Evolutionary conservation across 192 early-diverging fungal genomes (phyloP).

Genomic region (Coemansia sp.): DNA sequence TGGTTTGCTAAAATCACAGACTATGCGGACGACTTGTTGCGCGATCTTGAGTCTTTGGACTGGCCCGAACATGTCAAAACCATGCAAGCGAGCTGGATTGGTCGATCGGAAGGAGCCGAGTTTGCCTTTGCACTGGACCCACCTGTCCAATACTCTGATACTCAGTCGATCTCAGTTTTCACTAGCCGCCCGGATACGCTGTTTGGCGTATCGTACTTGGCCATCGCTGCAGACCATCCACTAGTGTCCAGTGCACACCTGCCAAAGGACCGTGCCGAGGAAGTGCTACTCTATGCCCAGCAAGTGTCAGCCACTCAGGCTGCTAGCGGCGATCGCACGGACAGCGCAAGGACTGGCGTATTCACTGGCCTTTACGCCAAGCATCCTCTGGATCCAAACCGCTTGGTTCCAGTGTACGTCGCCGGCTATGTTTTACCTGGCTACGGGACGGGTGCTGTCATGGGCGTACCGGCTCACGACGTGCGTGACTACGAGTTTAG

Average conservation of each 20-base stretch:
- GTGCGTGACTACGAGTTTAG: slow-evolving; percentile 75
- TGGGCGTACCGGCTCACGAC: slow-evolving; percentile 88
- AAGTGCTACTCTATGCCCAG: slow-evolving; percentile 22
- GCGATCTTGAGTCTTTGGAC: slow-evolving; percentile 75
- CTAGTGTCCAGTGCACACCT: slow-evolving; percentile 35
- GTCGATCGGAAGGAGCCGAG: slow-evolving; percentile 80
- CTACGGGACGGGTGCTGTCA: slow-evolving; percentile 83
- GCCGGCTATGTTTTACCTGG: slow-evolving; percentile 75
- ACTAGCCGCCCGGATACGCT: slow-evolving; percentile 81
- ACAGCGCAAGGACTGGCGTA: slow-evolving; percentile 48
- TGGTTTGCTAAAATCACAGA: slow-evolving; percentile 93
- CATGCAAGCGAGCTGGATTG: slow-evolving; percentile 95
- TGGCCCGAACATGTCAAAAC: slow-evolving; percentile 92
- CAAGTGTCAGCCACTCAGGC: slow-evolving; percentile 28
- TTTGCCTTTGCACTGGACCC: slow-evolving; percentile 60
- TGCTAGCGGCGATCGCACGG: slow-evolving; percentile 20
- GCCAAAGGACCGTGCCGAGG: slow-evolving; percentile 14
- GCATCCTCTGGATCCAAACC: slow-evolving; percentile 63
- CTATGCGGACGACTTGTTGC: slow-evolving; percentile 79
- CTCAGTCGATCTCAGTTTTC: slow-evolving; percentile 64
- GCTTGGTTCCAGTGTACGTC: slow-evolving; percentile 69
- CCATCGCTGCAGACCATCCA: slow-evolving; percentile 69
- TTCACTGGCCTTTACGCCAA: slow-evolving; percentile 67
- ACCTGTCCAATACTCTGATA: neutral
- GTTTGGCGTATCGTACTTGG: slow-evolving; percentile 75